Percentiles rank a stretch among this genome's conserved stretches.
Evolutionary conservation across 2,329 filamentous ascomycete genomes (phyloP).

Genomic region (Ustulina deusta): DNA sequence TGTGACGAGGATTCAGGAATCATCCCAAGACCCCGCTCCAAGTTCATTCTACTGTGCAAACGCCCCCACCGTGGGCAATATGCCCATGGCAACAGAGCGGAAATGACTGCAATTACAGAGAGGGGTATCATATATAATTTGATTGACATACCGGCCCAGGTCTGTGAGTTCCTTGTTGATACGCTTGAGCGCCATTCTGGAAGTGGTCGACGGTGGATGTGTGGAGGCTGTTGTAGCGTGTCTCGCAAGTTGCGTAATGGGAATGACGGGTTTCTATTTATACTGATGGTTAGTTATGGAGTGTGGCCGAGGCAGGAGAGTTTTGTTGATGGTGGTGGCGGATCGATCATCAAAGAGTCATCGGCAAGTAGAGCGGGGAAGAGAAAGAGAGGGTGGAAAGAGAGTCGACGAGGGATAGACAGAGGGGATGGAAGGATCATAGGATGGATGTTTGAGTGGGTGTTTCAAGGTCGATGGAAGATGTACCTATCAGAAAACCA

Average conservation of each 20-base stretch:
- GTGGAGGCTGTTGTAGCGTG: conserved; percentile 30
- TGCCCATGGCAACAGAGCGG: conserved; percentile 38
- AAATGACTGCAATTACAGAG: conserved; percentile 31
- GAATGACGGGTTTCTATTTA: conserved; percentile 42
- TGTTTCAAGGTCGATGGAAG: not conserved
- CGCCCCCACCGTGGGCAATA: conserved; percentile 47
- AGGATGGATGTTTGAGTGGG: not conserved
- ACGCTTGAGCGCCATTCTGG: conserved; percentile 86
- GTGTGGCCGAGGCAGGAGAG: conserved; percentile 41
- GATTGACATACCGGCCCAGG: conserved; percentile 79
- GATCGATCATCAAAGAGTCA: not conserved
- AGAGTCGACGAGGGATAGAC: not conserved
- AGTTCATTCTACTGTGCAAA: conserved; percentile 31
- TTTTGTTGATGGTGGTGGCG: not conserved
- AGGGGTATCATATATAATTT: not conserved
- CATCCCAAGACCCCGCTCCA: conserved; percentile 46
- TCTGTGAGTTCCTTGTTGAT: conserved; percentile 96
- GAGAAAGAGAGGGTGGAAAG: conserved; percentile 11
- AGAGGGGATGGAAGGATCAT: not conserved
- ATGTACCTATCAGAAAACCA: conserved; percentile 33
- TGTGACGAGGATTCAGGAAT: conserved; percentile 26
- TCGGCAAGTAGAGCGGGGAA: conserved; percentile 17
- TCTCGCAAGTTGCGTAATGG: conserved; percentile 40
- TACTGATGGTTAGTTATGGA: conserved; percentile 47
- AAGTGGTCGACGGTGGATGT: conserved; percentile 36